These are phyloP conservation scores for Neophaeococcomyces aloes DNA, from an alignment of 2,329 filamentous ascomycete species.

Conservation along the genomic window DNA sequence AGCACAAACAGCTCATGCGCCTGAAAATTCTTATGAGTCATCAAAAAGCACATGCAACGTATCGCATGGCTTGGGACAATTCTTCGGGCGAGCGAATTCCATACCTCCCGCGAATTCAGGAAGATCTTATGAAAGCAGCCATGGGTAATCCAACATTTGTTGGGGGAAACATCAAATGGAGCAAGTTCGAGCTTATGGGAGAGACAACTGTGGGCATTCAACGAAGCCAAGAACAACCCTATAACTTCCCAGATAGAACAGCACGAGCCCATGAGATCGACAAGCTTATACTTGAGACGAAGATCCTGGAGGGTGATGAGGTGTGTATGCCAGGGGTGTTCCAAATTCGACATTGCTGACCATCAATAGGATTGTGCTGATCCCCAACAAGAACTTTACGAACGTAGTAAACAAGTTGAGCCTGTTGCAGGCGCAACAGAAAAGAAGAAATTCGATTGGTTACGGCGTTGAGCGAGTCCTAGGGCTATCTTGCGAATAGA, in stretches of 20 bases:
- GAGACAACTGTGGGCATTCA: conserved; percentile 86
- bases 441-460: conserved; percentile 36
- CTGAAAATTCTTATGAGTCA: conserved; percentile 87
- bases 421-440: conserved; percentile 28
- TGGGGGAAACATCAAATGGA: conserved; percentile 81
- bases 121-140: conserved; percentile 83
- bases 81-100: conserved; percentile 82
- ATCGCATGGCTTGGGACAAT: conserved; percentile 96
- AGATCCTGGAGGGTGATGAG: conserved; percentile 76
- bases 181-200: conserved; percentile 92
- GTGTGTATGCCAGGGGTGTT: conserved; percentile 40
- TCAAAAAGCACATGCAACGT: conserved; percentile 84
- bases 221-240: conserved; percentile 77
- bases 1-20: conserved; percentile 75
- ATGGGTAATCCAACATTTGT: conserved; percentile 88
- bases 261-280: conserved; percentile 53
- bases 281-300: conserved; percentile 69
- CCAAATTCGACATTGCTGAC: conserved; percentile 7
- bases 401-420: conserved; percentile 47
- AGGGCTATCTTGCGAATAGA: neutral
- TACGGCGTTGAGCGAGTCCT: conserved; percentile 23
- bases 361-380: conserved; percentile 35
- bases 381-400: conserved; percentile 36
- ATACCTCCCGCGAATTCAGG: conserved; percentile 78
- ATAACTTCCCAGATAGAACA: conserved; percentile 49